Base-by-base conservation (phyloP, 2,329 filamentous ascomycete species). In the Bertia moriformis region DNA sequence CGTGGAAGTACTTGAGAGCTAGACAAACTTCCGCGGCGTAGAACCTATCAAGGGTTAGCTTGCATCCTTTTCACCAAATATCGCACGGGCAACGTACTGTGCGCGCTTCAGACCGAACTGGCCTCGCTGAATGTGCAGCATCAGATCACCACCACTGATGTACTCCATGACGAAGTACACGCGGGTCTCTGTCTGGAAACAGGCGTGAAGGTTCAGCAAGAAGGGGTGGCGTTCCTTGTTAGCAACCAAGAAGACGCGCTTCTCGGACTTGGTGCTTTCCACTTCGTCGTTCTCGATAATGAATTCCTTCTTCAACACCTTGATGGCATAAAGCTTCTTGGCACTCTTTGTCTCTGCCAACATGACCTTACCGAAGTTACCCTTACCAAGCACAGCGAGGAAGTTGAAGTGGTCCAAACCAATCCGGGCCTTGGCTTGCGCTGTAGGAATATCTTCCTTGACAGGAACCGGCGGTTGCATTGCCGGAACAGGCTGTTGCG, bases 111-210 rank as follows among this genome's bases (percentile, higher is more conserved):
- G 83, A 41, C 89, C 89, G 53, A 98, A 98, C 54, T 93, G 85
- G 14, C 89, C 89, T 43, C 91, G 78, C 59, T 98, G 91, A 56
- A 98, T 98, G 63, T 98, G 91, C 62, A 96, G 69, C 91, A 98
- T 98, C 56, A 98, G 62, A 69, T 98, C 91, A 65, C 91, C 91
- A 66, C 91, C 91, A 55, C 87, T 94, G 46, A 98, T 86, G 57
- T 98, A 98, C 63, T 98, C 91, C 89, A 96, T 96, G 46, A 98
- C 91, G 55, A 98, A 98, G 65, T 98, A 98, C 17, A 98, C 88
- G 49, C 91, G 72, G 4, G 91, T 98, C 59, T 98, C 91, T 0
- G 91, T 98, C 63, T 98, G 91, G 73, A 98, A 98, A 65, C 91
- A 98, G 40, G 91, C 91, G 56, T 98, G 91, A 29, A 98, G 65